Evolutionary conservation across 2,329 filamentous ascomycete species (phyloP), one percentile per base, ranked within the genome.

Genomic region (Westerdykella aurantiaca): DNA sequence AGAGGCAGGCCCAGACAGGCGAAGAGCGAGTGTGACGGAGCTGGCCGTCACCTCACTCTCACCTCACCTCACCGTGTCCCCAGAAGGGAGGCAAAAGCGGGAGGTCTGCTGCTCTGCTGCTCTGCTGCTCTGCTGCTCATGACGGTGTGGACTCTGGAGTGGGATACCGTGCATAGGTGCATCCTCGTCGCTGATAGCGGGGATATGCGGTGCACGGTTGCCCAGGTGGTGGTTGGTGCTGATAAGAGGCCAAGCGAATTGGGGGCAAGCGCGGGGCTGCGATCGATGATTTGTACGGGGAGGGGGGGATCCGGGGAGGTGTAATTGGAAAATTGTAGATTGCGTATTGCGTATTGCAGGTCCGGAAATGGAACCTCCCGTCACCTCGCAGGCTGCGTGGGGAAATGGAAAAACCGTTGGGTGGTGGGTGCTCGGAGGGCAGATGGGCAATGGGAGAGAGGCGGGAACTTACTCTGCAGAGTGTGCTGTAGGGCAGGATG

Each of bases 401-500:
- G n/a, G n/a, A n/a, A n/a, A n/a, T n/a, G n/a, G n/a, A n/a, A n/a
- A n/a, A n/a, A n/a, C n/a, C n/a, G n/a, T n/a, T n/a, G n/a, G 17
- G 33, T 3, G 2, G 33, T 9, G 13, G 16, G 22, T 34, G 39
- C 41, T 38, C 44, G 48, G 29, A 40, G 41, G 17, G 21, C 7
- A 35, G 13, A n/a, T 16, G 46, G 50, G 57, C 48, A 55, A 43
- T 35, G 16, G 44, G 47, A 43, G 18, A 50, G 46, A 14, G 22
- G 45, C 31, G 14, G 42, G 48, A 37, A 64, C 60, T 64, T 63
- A 66, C 63, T 50, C 49, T 35, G 49, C 42, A 50, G 44, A 49
- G 47, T 21, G 49, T 48, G 51, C 47, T 48, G 39, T 52, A 53
- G 53, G 18, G 57, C 54, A 51, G 50, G 53, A 53, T 55, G 49